These are phyloP conservation scores for Eucommia ulmoides DNA, from an alignment of 257 asterid genomes.

Conservation along the genomic window DNA sequence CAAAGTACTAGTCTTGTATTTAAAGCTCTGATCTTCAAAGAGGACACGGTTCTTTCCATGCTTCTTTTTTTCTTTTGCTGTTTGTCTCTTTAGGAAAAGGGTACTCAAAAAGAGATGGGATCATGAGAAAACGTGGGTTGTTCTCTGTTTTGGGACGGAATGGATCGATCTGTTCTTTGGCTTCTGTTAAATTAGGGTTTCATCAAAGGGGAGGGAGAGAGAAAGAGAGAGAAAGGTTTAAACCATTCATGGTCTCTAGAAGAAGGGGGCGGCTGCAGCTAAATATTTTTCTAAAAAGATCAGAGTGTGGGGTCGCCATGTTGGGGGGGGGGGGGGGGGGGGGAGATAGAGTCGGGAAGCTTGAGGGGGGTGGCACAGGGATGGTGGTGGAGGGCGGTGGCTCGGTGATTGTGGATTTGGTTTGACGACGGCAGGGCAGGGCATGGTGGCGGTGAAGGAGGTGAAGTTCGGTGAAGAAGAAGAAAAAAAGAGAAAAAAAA, in stretches of 20 bases:
- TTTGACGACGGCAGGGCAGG: no score
- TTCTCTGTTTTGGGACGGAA: conserved; percentile 8
- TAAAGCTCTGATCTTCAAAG: conserved; percentile 27
- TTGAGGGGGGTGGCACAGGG: no score
- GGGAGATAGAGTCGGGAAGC: no score
- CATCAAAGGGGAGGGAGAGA: conserved; percentile 7
- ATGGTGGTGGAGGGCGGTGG: no score
- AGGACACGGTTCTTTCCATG: conserved; percentile 6
- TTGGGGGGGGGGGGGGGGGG: conserved; percentile 11
- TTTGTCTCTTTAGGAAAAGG: conserved; percentile 5
- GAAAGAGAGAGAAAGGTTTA: neutral
- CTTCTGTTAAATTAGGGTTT: conserved; percentile 28
- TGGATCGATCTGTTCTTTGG: neutral
- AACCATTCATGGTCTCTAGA: conserved; percentile 8
- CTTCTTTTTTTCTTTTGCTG: neutral
- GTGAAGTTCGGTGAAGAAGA: no score
- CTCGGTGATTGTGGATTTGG: no score
- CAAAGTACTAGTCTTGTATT: conserved; percentile 18
- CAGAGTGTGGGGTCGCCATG: conserved; percentile 56
- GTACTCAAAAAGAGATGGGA: neutral
- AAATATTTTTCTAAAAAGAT: conserved; percentile 29
- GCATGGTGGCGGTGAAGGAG: no score
- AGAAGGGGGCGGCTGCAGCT: conserved; percentile 26
- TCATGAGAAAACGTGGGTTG: neutral
- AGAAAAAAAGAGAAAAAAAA: neutral